These are phyloP conservation scores for Echinochloa phyllopogon DNA, from an alignment of 176 grass and related monocot species.

Conservation along the genomic window DNA sequence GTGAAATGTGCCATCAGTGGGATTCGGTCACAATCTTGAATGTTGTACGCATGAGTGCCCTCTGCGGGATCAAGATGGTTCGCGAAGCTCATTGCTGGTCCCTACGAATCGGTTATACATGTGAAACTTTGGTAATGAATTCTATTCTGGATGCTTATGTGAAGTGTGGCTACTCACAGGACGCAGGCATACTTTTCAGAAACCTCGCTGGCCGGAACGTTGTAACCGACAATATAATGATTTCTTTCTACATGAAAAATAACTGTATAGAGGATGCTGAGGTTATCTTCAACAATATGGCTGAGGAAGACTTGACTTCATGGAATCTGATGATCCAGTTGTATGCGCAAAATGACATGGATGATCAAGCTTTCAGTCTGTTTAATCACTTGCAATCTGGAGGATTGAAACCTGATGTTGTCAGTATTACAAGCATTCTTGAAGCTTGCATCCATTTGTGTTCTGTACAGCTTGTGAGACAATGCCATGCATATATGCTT, in stretches of 20 bases:
- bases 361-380: constrained; percentile 52
- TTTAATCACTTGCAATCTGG: constrained; percentile 58
- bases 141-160: constrained; percentile 73
- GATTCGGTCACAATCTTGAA: constrained; percentile 62
- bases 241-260: constrained; percentile 64
- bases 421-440: constrained; percentile 71
- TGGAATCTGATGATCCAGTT: constrained; percentile 74
- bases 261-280: constrained; percentile 54
- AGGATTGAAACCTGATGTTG: constrained; percentile 53
- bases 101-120: constrained; percentile 52
- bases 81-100: constrained; percentile 67
- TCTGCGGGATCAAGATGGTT: constrained; percentile 56
- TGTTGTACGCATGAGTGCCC: constrained; percentile 50
- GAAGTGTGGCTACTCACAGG: constrained; percentile 59
- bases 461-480: constrained; percentile 67
- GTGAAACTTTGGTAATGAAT: constrained; percentile 57
- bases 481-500: constrained; percentile 73
- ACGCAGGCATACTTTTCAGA: constrained; percentile 55
- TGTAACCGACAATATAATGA: constrained; percentile 71
- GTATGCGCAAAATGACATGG: constrained; percentile 57
- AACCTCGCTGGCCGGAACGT: constrained; percentile 45
- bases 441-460: constrained; percentile 61
- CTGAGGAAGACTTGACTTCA: constrained; percentile 64
- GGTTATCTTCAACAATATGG: constrained; percentile 59
- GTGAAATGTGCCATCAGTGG: constrained; percentile 55